phyloP scores from a whole-genome alignment of 768 basidiomycete species.

The Albatrellus ellisii region DNA sequence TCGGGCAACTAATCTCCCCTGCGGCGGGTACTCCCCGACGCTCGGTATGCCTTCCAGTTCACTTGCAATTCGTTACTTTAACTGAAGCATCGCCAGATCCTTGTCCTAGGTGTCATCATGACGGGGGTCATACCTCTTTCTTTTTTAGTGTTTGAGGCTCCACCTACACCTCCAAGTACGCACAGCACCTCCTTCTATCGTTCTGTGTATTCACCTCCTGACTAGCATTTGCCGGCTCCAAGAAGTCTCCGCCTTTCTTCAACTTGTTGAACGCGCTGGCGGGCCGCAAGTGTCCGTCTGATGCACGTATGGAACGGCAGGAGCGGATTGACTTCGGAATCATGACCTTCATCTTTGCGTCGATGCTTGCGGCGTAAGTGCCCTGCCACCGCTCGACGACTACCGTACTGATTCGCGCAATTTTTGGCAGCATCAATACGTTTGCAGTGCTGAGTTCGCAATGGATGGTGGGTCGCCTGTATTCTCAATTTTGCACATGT shows the following conservation, averaged over 20 bases:
- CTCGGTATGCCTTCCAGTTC: slow-evolving; percentile 29
- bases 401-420: too few species aligned
- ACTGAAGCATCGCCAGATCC: slow-evolving; percentile 34
- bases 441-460: slow-evolving; percentile 57
- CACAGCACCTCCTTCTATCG: not conserved
- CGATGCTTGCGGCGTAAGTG: slow-evolving; percentile 49
- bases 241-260: slow-evolving; percentile 34
- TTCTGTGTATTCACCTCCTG: not conserved
- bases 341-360: slow-evolving; percentile 44
- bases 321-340: slow-evolving; percentile 65
- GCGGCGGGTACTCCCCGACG: slow-evolving; percentile 32
- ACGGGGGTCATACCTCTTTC: slow-evolving; percentile 46
- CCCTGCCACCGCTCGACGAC: too few species aligned
- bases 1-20: slow-evolving; percentile 65
- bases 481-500: not conserved
- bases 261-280: slow-evolving; percentile 40
- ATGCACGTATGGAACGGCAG: slow-evolving; percentile 42
- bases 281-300: slow-evolving; percentile 26
- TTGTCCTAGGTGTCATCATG: slow-evolving; percentile 61
- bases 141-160: slow-evolving; percentile 43
- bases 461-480: slow-evolving; percentile 34
- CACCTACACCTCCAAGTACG: slow-evolving; percentile 73
- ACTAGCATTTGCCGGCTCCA: slow-evolving; percentile 66
- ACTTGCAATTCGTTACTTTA: not conserved
- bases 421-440: slow-evolving; percentile 34